Conservation (phyloP, 768 basidiomycete genomes). For the Trametes coccinea region DNA sequence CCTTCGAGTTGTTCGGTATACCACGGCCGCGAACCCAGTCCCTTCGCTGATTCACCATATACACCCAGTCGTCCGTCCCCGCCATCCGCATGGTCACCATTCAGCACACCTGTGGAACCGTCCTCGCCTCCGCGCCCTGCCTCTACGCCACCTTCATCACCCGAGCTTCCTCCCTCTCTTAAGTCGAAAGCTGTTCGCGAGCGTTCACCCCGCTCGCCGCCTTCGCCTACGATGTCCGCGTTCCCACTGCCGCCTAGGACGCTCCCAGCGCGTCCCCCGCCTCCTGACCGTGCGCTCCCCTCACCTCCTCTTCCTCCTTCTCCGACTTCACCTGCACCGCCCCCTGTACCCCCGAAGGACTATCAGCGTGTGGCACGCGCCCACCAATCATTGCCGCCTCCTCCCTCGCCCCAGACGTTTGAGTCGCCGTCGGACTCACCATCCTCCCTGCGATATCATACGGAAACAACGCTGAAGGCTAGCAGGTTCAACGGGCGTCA, state of each 20-base stretch:
- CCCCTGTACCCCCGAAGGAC: slow-evolving; percentile 15
- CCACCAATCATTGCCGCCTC: slow-evolving; percentile 16
- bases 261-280: not conserved
- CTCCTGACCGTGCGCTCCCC: slow-evolving; percentile 11
- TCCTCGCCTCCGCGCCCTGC: not conserved
- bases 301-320: not conserved
- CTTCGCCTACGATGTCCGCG: not conserved
- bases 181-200: not conserved
- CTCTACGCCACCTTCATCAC: not conserved
- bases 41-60: not conserved
- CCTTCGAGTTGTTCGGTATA: slow-evolving; percentile 24
- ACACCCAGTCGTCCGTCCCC: slow-evolving; percentile 6
- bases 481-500: not conserved
- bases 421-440: not conserved
- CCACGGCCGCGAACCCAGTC: not conserved
- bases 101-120: slow-evolving; percentile 3
- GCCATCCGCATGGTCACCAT: slow-evolving; percentile 18
- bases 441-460: not conserved
- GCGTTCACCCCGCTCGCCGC: not conserved
- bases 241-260: slow-evolving; percentile 9
- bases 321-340: not conserved
- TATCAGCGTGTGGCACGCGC: not conserved
- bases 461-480: not conserved
- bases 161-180: not conserved
- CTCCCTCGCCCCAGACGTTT: slow-evolving; percentile 4